Base-by-base conservation (phyloP, 1,139 yeast species). In the Suhomyces kunorum region DNA sequence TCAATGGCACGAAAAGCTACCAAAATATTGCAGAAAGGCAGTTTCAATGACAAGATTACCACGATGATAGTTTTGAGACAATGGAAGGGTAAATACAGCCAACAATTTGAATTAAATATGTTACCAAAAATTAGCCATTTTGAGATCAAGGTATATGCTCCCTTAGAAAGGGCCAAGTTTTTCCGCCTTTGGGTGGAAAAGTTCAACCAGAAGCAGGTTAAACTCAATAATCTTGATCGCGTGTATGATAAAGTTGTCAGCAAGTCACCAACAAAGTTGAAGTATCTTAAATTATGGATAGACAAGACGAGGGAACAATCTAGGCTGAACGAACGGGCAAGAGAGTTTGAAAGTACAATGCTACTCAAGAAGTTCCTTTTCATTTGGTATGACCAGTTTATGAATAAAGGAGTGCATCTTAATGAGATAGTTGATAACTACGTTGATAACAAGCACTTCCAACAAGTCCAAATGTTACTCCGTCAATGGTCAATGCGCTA, bases 401-500 rank as follows among this genome's bases (percentile, higher is more conserved):
- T 56, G 18, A 53, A 53, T 23, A 62, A 61, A 18, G 48, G 46
- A 5, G 46, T 51, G 8, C 51, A 59, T 16, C 47, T 69, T 28
- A 44, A 53, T 3, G 67, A 64, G 8, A 42, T 60, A 3, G 64
- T 63, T 2, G 69, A 68, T 12, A 66, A 64, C 13, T 47, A 51
- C 27, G 22, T 57, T 6, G 66, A 61, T 36, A 63, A 61, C 30
- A 54, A 49, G 23, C 71, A 68, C 27, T 58, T 64, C 27, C 50
- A 44, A 16, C 51, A 45, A 29, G 57, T 58, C 8, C 49, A 59
- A 17, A 65, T 58, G 15, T 42, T 55, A 4, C 47, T 71, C n/a
- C 56, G 68, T 28, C 55, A 49, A 11, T 71, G 77, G 77, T 60
- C 68, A 1, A 64, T 69, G 66, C 63, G 60, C 35, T 59, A 61